Evolutionary conservation across 805 yeast genomes (phyloP), one percentile per base, ranked within the genome.

Genomic region (Kodamaea leandrae): DNA sequence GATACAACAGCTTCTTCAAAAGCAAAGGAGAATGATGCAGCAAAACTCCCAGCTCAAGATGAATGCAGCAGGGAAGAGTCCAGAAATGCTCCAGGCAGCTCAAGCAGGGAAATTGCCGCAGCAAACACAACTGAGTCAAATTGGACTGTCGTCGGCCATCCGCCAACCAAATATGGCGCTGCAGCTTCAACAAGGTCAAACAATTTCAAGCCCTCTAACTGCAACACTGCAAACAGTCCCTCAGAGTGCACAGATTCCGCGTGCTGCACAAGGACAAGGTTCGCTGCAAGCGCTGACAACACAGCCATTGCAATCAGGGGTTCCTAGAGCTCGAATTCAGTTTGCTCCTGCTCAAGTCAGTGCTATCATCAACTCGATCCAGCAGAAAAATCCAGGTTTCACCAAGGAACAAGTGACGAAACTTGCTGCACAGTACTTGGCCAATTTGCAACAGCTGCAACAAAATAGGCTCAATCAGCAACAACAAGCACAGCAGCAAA

Each of bases 321-420:
- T 27, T 18, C 37, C 36, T 9, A 63, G 66, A 39, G 61, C 68
- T 9, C 52, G 71, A 21, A 59, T 68, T 15, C 70, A 66, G 32
- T 75, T 79, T 57, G 74, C 80, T 0, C 78, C 81, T 10, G 76
- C 80, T 1, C 86, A 82, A 50, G 83, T 82, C 3, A 73, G 84
- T 7, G 82, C 84, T 1, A 73, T 82, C 30, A 76, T 82, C 43
- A 77, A 71, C 48, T 78, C 81, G 33, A 81, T 82, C 40, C 85
- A 81, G 54, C 62, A 73, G n/a, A 80, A 80, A 50, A 76, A 82
- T 54, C 88, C 88, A 1, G 74, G 70, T 23, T 61, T 80, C 54
- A 67, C 78, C 8, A 79, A 79, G 45, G 82, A 77, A 42, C 83
- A 82, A 51, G 85, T 82, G 1, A 78, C 83, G 2, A 74, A 77